Percentiles rank a stretch among this genome's conserved stretches.
Conservation (phyloP, 106 monocot genomes). For the Cymbidium sinense region DNA sequence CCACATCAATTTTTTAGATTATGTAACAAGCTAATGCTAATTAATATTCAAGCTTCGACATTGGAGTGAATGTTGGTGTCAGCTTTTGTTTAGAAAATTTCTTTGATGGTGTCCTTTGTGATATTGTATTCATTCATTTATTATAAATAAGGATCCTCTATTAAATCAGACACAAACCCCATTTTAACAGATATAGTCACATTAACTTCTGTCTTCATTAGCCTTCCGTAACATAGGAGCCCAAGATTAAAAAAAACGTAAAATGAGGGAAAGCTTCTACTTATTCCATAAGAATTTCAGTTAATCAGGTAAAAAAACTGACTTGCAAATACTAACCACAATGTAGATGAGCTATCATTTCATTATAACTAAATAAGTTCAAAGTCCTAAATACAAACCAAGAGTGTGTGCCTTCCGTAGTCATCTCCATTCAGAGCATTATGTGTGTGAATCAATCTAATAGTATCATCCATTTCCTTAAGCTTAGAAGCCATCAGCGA, state of each 20-base stretch:
- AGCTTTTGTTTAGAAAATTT: too few relatives aligned
- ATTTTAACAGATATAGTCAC: neutral
- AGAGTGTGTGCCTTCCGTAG: conserved; percentile 47
- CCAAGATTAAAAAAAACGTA: neutral
- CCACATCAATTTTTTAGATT: too few relatives aligned
- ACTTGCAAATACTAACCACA: neutral
- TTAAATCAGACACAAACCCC: too few relatives aligned
- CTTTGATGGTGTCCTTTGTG: too few relatives aligned
- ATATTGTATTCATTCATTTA: too few relatives aligned
- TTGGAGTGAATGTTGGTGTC: too few relatives aligned
- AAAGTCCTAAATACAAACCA: conserved; percentile 53
- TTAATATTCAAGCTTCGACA: too few relatives aligned
- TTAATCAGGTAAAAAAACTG: neutral
- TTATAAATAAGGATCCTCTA: too few relatives aligned
- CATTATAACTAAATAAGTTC: neutral
- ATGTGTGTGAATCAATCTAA: conserved; percentile 45
- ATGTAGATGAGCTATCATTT: neutral
- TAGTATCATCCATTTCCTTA: conserved; percentile 94
- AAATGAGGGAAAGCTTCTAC: neutral
- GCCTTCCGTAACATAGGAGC: too few relatives aligned
- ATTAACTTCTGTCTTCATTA: neutral
- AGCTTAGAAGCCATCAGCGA: conserved; percentile 80
- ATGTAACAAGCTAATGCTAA: too few relatives aligned
- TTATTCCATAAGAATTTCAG: neutral
- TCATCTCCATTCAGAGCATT: conserved; percentile 28